Evolutionary conservation across 257 asterid genomes (phyloP).

Genomic region (Solanum dulcamara): DNA sequence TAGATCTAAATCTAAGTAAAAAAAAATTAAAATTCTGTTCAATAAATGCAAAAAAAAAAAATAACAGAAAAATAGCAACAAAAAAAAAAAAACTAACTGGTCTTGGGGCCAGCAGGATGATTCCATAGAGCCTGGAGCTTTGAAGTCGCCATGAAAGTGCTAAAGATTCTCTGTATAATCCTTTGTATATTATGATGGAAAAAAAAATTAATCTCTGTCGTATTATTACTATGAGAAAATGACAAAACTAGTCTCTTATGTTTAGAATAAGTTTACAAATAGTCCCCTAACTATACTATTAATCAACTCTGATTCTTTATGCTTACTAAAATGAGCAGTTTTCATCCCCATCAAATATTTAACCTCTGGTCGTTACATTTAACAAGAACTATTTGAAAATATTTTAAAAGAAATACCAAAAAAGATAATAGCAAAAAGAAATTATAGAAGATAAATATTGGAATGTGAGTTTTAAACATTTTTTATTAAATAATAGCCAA

Average conservation of each 20-base stretch:
- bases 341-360: no score
- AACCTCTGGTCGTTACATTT: no score
- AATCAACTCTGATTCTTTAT: not conserved
- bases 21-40: not conserved
- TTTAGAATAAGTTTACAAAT: not conserved
- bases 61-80: not conserved
- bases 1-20: not conserved
- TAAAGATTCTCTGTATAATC: not conserved
- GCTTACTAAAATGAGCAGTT: no score
- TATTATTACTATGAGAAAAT: not conserved
- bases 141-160: constrained; percentile 4
- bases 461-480: not conserved
- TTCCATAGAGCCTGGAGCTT: constrained; percentile 12
- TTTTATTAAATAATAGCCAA: not conserved
- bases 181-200: not conserved
- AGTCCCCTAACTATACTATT: not conserved
- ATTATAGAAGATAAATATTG: not conserved
- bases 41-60: not conserved
- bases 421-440: no score
- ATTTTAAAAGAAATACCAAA: not conserved
- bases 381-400: no score
- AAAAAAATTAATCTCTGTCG: not conserved
- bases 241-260: not conserved
- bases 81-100: not conserved
- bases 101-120: constrained; percentile 10